Evolutionary conservation across 805 yeast species (phyloP), one percentile per base, ranked within the genome.

Genomic region (Candida dajiaensis): DNA sequence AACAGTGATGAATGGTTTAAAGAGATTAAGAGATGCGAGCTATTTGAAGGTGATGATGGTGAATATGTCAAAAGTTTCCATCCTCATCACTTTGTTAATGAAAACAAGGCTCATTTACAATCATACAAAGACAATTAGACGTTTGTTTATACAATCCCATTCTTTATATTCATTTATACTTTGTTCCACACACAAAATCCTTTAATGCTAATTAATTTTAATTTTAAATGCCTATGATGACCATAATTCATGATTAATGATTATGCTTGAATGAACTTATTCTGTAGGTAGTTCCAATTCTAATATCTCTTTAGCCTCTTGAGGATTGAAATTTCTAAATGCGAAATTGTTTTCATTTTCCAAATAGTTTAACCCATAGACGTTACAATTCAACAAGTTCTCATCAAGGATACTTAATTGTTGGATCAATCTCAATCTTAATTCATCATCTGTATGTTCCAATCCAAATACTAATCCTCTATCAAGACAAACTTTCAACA

Each of bases 1-100:
- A 68, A 81, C 49, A 65, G 68, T 21, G 94, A 86, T 63, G 84
- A 77, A 41, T 86, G 94, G 94, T 81, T 85, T 46, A 58, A 63
- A 26, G 76, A 74, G 26, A 84, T 86, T 49, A 67, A 71, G 31
- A 18, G 37, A 19, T 48, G 50, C 26, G 22, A 19, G 16, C 23
- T 36, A 12, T 20, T 20, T 6, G 23, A 36, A 13, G 16, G 23
- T 19, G 23, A 20, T 4, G 39, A 36, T 6, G 39, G 23, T 12
- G 39, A 36, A 36, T 19, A 19, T 20, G 39, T 36, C 16, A 36
- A 36, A 13, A 19, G 21, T 13, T 19, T 20, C 12, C 39, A 36
- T 36, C 22, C 39, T n/a, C 39, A 36, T 36, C 39, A 20, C 5
- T 36, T 36, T 13, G 39, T 36, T 10, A 13, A 36, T 19, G 25